phyloP scores from a whole-genome alignment of 2,329 filamentous ascomycete genomes.

The Chaetomium globosum region DNA sequence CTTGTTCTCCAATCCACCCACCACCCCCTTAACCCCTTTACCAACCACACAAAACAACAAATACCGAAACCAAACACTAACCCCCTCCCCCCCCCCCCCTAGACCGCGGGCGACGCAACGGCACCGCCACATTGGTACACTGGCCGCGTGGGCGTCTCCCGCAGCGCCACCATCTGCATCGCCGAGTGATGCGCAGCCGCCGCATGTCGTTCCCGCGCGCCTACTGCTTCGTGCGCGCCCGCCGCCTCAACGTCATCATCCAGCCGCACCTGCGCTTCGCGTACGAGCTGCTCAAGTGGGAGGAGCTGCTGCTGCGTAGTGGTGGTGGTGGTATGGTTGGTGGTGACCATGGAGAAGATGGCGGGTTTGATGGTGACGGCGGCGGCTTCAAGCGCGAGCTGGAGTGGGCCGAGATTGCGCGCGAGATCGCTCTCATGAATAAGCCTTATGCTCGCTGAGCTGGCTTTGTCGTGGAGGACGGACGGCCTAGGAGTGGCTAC shows the following conservation, averaged over 20 bases:
- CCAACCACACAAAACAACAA: neutral
- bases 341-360: neutral
- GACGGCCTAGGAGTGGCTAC: neutral
- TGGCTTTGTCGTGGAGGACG: neutral
- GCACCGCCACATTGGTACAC: constrained; percentile 87
- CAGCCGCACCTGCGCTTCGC: constrained; percentile 94
- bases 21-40: neutral
- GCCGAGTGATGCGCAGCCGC: constrained; percentile 93
- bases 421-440: constrained; percentile 95
- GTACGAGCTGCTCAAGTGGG: constrained; percentile 95
- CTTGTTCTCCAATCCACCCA: neutral
- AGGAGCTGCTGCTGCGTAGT: constrained; percentile 66
- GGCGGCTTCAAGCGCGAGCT: constrained; percentile 69
- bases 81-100: too few relatives aligned
- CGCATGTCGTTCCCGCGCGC: constrained; percentile 84
- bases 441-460: constrained; percentile 73
- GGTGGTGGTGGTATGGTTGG: too few relatives aligned
- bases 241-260: constrained; percentile 94
- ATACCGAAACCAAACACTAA: neutral
- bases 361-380: constrained; percentile 39
- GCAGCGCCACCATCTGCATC: constrained; percentile 96
- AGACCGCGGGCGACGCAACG: constrained; percentile 71
- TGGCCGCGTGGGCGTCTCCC: constrained; percentile 95
- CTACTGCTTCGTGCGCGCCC: constrained; percentile 93
- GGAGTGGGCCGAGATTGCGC: constrained; percentile 85